phyloP scores from a whole-genome alignment of 1,139 yeast species.

The Debaryomyces robertsiae region DNA sequence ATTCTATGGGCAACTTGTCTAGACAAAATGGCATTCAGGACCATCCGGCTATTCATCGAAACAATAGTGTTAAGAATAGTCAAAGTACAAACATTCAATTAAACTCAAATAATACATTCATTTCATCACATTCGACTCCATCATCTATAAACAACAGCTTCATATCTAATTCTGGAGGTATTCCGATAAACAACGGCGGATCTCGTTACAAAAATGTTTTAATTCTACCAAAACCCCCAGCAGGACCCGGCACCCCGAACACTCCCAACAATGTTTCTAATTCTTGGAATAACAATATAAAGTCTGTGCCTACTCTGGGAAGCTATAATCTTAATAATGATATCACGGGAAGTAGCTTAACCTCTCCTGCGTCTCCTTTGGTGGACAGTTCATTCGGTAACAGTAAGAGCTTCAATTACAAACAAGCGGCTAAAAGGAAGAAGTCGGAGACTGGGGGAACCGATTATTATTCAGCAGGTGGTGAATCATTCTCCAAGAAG shows the following conservation, averaged over 20 bases:
- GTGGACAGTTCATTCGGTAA: slow-evolving; percentile 1
- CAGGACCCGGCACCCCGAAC: slow-evolving; percentile 14
- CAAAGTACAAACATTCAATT: slow-evolving; percentile 1
- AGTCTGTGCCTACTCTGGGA: slow-evolving; percentile 33
- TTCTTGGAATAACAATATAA: slow-evolving; percentile 17
- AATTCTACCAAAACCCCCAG: slow-evolving; percentile 44
- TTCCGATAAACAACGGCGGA: slow-evolving; percentile 11
- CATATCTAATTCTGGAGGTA: slow-evolving; percentile 13
- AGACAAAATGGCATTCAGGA: slow-evolving; percentile 7
- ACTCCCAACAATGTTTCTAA: slow-evolving; percentile 14
- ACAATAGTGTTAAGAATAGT: slow-evolving; percentile 1
- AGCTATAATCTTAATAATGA: slow-evolving; percentile 18
- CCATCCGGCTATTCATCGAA: background rate
- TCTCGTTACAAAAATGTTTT: slow-evolving; percentile 42
- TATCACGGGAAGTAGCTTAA: background rate
- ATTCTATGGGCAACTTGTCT: slow-evolving; percentile 10
- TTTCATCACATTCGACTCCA: slow-evolving; percentile 13
- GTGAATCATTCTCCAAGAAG: slow-evolving; percentile 15
- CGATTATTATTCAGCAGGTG: background rate
- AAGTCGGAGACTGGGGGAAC: slow-evolving; percentile 38
- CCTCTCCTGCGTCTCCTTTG: slow-evolving; percentile 14
- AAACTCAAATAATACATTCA: slow-evolving; percentile 7
- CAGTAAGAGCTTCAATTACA: slow-evolving; percentile 21
- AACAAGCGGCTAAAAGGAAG: slow-evolving; percentile 39
- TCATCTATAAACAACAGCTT: slow-evolving; percentile 11